Evolutionary conservation across 192 early-diverging fungal genomes (phyloP), one percentile per base, ranked within the genome.

Genomic region (Jimgerdemannia flammicorona): DNA sequence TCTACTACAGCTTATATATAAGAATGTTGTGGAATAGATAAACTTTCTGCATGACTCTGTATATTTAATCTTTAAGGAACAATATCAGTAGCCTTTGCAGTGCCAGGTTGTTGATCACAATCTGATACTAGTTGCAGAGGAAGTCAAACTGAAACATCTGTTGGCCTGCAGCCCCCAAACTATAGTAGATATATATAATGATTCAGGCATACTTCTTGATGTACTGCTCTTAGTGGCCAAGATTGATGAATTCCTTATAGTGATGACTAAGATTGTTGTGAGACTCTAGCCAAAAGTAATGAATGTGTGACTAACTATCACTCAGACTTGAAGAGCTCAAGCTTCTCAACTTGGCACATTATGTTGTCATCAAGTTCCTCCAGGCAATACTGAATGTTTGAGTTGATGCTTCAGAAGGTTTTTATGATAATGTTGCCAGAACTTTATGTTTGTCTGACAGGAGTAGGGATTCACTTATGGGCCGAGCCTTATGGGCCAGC

Each of bases 371-470:
- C 49, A 3, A 71, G 8, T 54, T 8, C 19, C 43, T 76, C 3
- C 65, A 76, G 65, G 29, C 64, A 73, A 20, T 64, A 1, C 18
- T 72, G 66, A 19, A 77, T 70, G 64, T 76, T 43, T 17, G 75
- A 65, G 20, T 72, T 72, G 63, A 76, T 76, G 63, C 66, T 76
- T 11, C 43, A 72, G 49, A 76, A 76, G 44, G 75, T 76, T n/a
- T 76, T 70, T 4, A 76, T 49, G 20, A 76, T 76, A 3, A 76
- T 40, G 14, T 59, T 59, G 49, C 14, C 49, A 71, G 43, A 63
- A 17, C 54, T 41, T 44, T 14, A 14, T 76, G 59, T 1, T 42
- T 7, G 69, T 20, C 18, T 20, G 11, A 17, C 7, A 8, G 29
- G 1, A 29, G 29, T 29, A 29, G 29, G 29, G 29, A 29, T 29